A percentile compares a stretch with the other conserved stretches of the same genome.
Evolutionary conservation across 1,284 basidiomycete species (phyloP).

Genomic region (Ganoderma leucocontextum): DNA sequence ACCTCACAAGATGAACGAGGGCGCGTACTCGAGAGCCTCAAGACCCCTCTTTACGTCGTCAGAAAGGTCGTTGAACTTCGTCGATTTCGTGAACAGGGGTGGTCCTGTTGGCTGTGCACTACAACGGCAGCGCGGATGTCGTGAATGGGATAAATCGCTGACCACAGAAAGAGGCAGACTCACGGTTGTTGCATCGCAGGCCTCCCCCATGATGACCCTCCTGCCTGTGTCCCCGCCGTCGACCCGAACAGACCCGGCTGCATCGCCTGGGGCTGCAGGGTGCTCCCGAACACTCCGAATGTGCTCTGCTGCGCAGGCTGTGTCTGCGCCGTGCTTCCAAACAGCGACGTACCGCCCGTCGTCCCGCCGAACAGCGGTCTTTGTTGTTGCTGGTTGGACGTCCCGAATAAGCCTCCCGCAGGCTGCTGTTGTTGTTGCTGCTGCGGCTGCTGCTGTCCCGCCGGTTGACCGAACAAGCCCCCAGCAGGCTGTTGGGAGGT

Average conservation of each 20-base stretch:
- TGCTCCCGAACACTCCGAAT: conserved; percentile 25
- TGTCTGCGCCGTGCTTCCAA: conserved; percentile 27
- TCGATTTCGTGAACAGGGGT: conserved; percentile 71
- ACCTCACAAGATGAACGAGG: not conserved
- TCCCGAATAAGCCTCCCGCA: conserved; percentile 6
- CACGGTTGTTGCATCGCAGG: conserved; percentile 36
- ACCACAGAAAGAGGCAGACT: conserved; percentile 22
- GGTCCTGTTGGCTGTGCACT: conserved; percentile 44
- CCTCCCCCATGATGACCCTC: conserved; percentile 28
- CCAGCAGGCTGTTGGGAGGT: conserved; percentile 20
- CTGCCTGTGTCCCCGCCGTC: conserved; percentile 18
- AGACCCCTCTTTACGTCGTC: conserved; percentile 71
- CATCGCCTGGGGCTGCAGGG: conserved; percentile 25
- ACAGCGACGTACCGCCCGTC: conserved; percentile 18
- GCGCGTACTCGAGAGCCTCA: conserved; percentile 73
- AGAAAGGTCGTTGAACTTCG: conserved; percentile 86
- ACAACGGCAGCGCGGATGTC: not conserved
- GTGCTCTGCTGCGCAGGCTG: conserved; percentile 32
- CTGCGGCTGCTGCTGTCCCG: conserved; percentile 22
- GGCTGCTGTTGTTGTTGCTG: conserved; percentile 6
- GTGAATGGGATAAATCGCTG: not conserved
- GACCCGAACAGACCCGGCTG: conserved; percentile 28
- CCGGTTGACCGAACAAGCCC: conserved; percentile 31
- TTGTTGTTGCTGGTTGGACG: conserved; percentile 19
- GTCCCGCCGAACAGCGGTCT: conserved; percentile 25